Evolutionary conservation across 306 rosid genomes (phyloP).

Genomic region (Dryas octopetala): DNA sequence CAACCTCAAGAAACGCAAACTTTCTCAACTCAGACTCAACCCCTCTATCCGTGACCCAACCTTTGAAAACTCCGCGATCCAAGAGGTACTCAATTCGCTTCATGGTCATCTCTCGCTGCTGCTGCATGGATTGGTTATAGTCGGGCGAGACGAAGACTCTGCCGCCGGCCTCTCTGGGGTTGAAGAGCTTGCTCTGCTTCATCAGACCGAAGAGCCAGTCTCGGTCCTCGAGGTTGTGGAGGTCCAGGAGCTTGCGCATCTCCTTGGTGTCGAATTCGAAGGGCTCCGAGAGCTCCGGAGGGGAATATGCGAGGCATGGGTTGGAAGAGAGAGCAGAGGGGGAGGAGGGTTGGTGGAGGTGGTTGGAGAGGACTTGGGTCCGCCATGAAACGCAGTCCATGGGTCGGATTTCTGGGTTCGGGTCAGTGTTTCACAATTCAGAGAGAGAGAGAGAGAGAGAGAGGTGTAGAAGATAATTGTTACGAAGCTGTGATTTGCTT

Average conservation of each 20-base stretch:
- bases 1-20: constrained; percentile 55
- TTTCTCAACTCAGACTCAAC: constrained; percentile 53
- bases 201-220: constrained; percentile 71
- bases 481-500: too few species aligned
- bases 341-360: constrained; percentile 31
- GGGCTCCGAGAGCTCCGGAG: constrained; percentile 46
- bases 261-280: constrained; percentile 39
- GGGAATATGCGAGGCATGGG: constrained; percentile 42
- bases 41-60: constrained; percentile 67
- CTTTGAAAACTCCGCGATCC: constrained; percentile 61
- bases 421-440: neutral
- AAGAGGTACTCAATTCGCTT: constrained; percentile 58
- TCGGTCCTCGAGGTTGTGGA: constrained; percentile 66
- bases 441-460: neutral
- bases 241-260: constrained; percentile 71
- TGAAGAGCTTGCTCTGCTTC: constrained; percentile 63
- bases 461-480: too few species aligned
- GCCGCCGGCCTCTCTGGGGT: constrained; percentile 47
- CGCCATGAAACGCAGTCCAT: constrained; percentile 27
- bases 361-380: constrained; percentile 35
- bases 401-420: too few species aligned
- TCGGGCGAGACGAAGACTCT: constrained; percentile 66
- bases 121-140: constrained; percentile 83
- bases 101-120: constrained; percentile 78
- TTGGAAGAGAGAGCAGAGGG: constrained; percentile 27